Conservation (phyloP, 2,329 filamentous ascomycete species). For the Beauveria sp. region DNA sequence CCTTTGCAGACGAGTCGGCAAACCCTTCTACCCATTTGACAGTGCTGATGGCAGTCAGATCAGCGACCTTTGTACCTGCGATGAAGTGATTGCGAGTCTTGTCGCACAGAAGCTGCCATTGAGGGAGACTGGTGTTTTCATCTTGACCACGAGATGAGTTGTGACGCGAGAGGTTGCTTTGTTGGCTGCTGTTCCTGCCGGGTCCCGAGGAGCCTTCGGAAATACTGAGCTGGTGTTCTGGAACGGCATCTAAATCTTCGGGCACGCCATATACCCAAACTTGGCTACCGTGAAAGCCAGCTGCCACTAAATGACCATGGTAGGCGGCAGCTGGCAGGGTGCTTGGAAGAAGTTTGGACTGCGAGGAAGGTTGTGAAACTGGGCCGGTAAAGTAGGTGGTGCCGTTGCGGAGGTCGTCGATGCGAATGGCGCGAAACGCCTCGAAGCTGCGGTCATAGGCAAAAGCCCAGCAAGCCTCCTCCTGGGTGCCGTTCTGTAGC, state of each 20-base stretch:
- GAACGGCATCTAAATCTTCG: slow-evolving; percentile 58
- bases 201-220: slow-evolving; percentile 18
- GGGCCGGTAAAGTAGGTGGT: slow-evolving; percentile 76
- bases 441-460: slow-evolving; percentile 71
- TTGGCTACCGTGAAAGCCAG: slow-evolving; percentile 64
- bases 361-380: slow-evolving; percentile 40
- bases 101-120: slow-evolving; percentile 64
- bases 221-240: slow-evolving; percentile 30
- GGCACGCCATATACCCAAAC: slow-evolving; percentile 77
- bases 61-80: slow-evolving; percentile 56
- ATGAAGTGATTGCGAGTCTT: slow-evolving; percentile 64
- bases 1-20: slow-evolving; percentile 38
- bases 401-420: slow-evolving; percentile 67
- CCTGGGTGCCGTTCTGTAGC: slow-evolving; percentile 51
- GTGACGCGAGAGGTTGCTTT: slow-evolving; percentile 23
- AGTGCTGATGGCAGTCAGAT: slow-evolving; percentile 58
- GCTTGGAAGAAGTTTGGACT: slow-evolving; percentile 56
- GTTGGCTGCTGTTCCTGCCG: slow-evolving; percentile 24
- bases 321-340: slow-evolving; percentile 64
- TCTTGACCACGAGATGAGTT: slow-evolving; percentile 24
- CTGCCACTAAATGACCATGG: slow-evolving; percentile 62
- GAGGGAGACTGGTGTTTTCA: slow-evolving; percentile 40
- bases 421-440: slow-evolving; percentile 68
- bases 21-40: slow-evolving; percentile 64
- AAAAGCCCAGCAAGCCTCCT: slow-evolving; percentile 68